Evolutionary conservation across 1,284 basidiomycete species (phyloP), one percentile per base, ranked within the genome.

Genomic region (Somion occarium): DNA sequence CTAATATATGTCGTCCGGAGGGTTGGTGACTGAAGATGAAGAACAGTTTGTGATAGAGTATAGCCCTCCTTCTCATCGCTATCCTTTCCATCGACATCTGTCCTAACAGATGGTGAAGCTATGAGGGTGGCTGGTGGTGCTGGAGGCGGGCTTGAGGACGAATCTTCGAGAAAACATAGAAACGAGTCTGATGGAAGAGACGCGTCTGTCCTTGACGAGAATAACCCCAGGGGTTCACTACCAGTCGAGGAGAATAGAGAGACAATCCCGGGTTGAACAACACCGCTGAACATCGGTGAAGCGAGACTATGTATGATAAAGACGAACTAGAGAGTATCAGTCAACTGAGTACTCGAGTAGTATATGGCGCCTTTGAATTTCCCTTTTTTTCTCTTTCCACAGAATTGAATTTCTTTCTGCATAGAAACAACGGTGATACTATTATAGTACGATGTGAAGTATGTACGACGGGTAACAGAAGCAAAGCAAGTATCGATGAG

Each of bases 11-110:
- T 89, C 27, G 73, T 79, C 27, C 70, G 73, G 26, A 90, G 64
- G 1, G 80, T 81, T 5, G 89, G 88, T 2, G 88, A 90, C 61
- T 93, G 91, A 42, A 93, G 78, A 59, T 93, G 91, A n/a, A 93
- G 72, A 0, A 92, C 89, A 0, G 79, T 80, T 60, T 88, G 85
- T 62, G 76, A 62, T n/a, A 83, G 64, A 54, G 70, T 51, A 59
- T 79, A 72, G 23, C 77, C 75, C 51, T 63, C 61, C 20, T 58
- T 64, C 55, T 62, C 58, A 25, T 64, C 56, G 41, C 60, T 60
- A 42, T 53, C 53, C 38, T 12, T 1, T 48, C 46, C 15, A 11
- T 45, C 48, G 37, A 56, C 52, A 44, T 60, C 58, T n/a, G n/a
- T n/a, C n/a, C 59, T 57, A 44, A 68, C 38, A 19, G 64, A 61